Percentiles rank a stretch among this genome's conserved stretches.
Conservation (phyloP, 2,329 filamentous ascomycete genomes). For the Pyrenophora tritici-repentis region DNA sequence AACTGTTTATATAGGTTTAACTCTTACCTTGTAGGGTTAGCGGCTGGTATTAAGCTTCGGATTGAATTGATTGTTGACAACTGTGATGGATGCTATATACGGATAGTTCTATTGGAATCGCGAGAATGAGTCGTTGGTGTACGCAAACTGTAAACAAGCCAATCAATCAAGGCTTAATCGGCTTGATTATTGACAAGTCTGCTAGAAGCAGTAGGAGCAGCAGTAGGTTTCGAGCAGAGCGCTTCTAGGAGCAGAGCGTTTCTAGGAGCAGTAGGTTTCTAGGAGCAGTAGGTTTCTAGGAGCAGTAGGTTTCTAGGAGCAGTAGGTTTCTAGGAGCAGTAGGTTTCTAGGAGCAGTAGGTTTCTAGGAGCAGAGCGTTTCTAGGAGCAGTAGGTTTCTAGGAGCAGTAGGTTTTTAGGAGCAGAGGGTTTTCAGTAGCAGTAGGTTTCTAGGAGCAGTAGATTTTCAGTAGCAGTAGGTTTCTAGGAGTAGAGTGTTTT, state of each 20-base stretch:
- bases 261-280: neutral
- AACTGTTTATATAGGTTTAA: too few relatives aligned
- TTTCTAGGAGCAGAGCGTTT: neutral
- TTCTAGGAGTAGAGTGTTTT: constrained; percentile 1
- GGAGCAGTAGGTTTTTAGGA: constrained; percentile 1
- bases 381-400: neutral
- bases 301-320: neutral
- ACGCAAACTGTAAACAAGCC: neutral
- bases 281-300: neutral
- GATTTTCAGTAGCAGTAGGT: neutral
- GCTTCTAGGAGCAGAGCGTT: too few relatives aligned
- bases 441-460: neutral
- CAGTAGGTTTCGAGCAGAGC: neutral
- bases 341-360: neutral
- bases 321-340: neutral
- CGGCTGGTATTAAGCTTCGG: too few relatives aligned
- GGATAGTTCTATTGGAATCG: neutral
- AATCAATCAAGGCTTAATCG: too few relatives aligned
- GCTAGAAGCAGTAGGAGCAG: neutral
- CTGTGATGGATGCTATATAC: too few relatives aligned
- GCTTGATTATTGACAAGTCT: neutral
- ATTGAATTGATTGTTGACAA: too few relatives aligned
- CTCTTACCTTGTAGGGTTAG: too few relatives aligned
- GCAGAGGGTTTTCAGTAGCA: constrained; percentile 2
- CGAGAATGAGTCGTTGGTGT: neutral